A percentile compares a stretch with the other conserved stretches of the same genome.
These are phyloP conservation scores for Handroanthus guayacan DNA, from an alignment of 257 asterid genomes.

Conservation along the genomic window DNA sequence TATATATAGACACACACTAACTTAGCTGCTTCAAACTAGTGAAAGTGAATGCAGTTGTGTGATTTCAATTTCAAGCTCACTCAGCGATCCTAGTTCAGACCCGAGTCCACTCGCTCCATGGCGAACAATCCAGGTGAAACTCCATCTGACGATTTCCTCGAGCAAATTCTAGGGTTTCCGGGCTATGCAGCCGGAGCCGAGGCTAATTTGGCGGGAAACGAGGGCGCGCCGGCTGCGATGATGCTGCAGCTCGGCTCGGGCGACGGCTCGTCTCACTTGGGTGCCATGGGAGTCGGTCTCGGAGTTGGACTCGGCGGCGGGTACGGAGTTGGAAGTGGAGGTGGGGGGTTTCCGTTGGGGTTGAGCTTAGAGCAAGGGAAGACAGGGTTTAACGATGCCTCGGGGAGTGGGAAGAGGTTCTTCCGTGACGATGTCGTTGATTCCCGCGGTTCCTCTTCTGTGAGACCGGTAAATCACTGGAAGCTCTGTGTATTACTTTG, in stretches of 20 bases:
- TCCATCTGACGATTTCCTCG: slow-evolving; percentile 89
- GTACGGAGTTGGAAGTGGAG: slow-evolving; percentile 52
- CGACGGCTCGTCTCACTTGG: slow-evolving; percentile 68
- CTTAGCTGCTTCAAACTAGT: neutral
- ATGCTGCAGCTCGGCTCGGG: slow-evolving; percentile 68
- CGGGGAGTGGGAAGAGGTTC: slow-evolving; percentile 72
- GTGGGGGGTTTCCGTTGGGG: slow-evolving; percentile 83
- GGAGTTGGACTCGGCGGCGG: slow-evolving; percentile 58
- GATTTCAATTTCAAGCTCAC: slow-evolving; percentile 26
- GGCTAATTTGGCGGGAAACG: slow-evolving; percentile 58
- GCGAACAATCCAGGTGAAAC: slow-evolving; percentile 78
- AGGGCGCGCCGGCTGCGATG: slow-evolving; percentile 55
- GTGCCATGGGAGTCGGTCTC: slow-evolving; percentile 59
- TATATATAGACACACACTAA: neutral
- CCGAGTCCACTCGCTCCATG: slow-evolving; percentile 50
- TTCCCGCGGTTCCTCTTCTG: slow-evolving; percentile 67
- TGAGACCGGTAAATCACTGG: slow-evolving; percentile 54
- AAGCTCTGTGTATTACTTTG: neutral
- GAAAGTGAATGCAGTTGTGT: slow-evolving; percentile 29
- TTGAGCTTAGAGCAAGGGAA: slow-evolving; percentile 91
- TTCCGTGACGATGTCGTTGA: slow-evolving; percentile 61
- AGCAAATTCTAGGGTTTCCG: slow-evolving; percentile 83
- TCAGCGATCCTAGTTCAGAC: slow-evolving; percentile 24
- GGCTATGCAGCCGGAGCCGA: slow-evolving; percentile 57
- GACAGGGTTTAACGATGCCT: slow-evolving; percentile 64